Conservation (phyloP, 2,329 filamentous ascomycete species). For the Penicillium sp. region DNA sequence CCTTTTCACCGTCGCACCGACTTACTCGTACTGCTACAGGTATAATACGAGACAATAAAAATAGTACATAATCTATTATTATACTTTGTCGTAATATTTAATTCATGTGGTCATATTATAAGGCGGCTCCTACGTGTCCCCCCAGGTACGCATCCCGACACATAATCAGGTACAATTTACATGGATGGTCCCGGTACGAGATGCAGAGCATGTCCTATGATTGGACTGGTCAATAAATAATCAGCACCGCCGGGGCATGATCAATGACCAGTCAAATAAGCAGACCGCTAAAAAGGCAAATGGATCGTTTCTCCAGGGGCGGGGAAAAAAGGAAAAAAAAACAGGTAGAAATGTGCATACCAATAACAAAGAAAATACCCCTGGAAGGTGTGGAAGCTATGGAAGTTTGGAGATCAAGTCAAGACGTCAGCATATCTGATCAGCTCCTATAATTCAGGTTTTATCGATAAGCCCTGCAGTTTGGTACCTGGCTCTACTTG, state of each 20-base stretch:
- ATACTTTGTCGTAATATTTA: not conserved
- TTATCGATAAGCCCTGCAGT: conserved; percentile 27
- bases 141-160: conserved; percentile 13
- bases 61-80: not conserved
- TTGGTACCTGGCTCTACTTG: conserved; percentile 26
- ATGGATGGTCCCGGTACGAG: conserved; percentile 18
- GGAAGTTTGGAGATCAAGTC: conserved; percentile 7
- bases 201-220: conserved; percentile 9
- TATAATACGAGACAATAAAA: not conserved
- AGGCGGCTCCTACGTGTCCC: conserved; percentile 12
- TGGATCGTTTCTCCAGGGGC: conserved; percentile 5
- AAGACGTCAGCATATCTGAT: conserved; percentile 17
- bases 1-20: too few relatives aligned
- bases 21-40: too few relatives aligned
- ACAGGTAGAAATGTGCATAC: not conserved
- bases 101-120: not conserved
- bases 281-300: conserved; percentile 25
- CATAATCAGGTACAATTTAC: conserved; percentile 12
- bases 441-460: conserved; percentile 7
- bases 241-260: not conserved
- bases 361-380: not conserved
- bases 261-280: conserved; percentile 6
- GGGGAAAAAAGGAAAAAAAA: not conserved
- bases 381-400: not conserved
- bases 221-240: conserved; percentile 6